Percentiles rank a stretch among this genome's conserved stretches.
phyloP scores from a whole-genome alignment of 1,284 basidiomycete genomes.

The Puccinia polysora region DNA sequence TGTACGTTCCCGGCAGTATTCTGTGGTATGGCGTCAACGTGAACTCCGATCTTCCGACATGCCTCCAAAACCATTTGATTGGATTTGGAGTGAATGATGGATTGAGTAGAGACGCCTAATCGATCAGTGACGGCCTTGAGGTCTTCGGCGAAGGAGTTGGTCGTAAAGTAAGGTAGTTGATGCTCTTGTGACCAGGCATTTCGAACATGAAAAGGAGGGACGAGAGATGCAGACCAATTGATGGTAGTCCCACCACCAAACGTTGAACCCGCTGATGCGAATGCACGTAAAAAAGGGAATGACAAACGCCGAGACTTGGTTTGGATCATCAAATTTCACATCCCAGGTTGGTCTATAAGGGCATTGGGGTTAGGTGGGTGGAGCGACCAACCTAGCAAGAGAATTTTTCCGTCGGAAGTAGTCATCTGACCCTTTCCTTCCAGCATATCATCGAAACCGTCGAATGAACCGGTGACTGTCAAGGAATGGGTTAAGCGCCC shows the following conservation, averaged over 20 bases:
- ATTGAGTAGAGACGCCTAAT: conserved; percentile 51
- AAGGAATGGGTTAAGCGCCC: conserved; percentile 49
- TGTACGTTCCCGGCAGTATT: conserved; percentile 54
- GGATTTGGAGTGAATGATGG: conserved; percentile 51
- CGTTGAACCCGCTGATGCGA: conserved; percentile 50
- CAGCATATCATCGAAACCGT: conserved; percentile 1
- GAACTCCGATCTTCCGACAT: conserved; percentile 51
- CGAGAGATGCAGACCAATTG: conserved; percentile 57
- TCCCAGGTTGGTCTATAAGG: not conserved
- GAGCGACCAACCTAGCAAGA: conserved; percentile 50
- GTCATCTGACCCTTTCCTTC: conserved; percentile 54
- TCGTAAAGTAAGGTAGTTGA: conserved; percentile 52
- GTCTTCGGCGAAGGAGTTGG: conserved; percentile 50
- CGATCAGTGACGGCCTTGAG: conserved; percentile 51
- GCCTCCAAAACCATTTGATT: conserved; percentile 52
- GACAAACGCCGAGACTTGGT: not conserved
- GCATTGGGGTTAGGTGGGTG: not conserved
- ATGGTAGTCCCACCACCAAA: conserved; percentile 57
- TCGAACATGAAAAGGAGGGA: conserved; percentile 54
- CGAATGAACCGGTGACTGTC: conserved; percentile 8
- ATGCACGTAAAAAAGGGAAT: no score
- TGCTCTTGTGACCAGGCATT: conserved; percentile 54
- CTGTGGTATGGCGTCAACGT: conserved; percentile 53
- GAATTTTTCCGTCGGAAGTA: conserved; percentile 54
- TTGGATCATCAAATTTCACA: not conserved